Conservation (phyloP, 495 filamentous ascomycete species). For the Chaetomium cochliodes region DNA sequence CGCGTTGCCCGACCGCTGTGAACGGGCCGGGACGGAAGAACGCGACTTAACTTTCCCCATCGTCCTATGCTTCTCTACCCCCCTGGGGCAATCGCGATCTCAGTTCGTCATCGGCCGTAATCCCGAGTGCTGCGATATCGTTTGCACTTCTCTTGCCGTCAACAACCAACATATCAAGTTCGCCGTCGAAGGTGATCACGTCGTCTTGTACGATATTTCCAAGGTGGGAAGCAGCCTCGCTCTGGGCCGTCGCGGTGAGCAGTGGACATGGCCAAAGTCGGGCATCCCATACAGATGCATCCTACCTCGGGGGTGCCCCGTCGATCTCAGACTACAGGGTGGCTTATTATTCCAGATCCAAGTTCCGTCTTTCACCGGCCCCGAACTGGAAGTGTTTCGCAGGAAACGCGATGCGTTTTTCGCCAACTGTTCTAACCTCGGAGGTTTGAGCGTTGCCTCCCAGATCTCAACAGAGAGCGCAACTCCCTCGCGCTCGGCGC, state of each 20-base stretch:
- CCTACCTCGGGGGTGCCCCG: background rate
- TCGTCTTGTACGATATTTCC: constrained; percentile 12
- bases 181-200: background rate
- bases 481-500: too few species aligned
- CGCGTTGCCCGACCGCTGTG: too few species aligned
- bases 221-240: background rate
- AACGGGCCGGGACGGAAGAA: too few species aligned
- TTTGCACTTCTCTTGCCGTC: background rate
- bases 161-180: background rate
- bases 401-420: background rate
- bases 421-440: background rate
- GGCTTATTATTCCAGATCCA: background rate
- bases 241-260: background rate
- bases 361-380: background rate
- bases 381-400: background rate
- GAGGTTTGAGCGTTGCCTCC: background rate
- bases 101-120: constrained; percentile 6
- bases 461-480: background rate
- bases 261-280: background rate
- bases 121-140: background rate
- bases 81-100: background rate
- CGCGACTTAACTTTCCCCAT: background rate
- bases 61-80: background rate
- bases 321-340: background rate
- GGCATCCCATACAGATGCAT: constrained; percentile 7